Evolutionary conservation across 352 stramenopile species (phyloP), one percentile per base, ranked within the genome.

Genomic region (Pythium phragmitis): DNA sequence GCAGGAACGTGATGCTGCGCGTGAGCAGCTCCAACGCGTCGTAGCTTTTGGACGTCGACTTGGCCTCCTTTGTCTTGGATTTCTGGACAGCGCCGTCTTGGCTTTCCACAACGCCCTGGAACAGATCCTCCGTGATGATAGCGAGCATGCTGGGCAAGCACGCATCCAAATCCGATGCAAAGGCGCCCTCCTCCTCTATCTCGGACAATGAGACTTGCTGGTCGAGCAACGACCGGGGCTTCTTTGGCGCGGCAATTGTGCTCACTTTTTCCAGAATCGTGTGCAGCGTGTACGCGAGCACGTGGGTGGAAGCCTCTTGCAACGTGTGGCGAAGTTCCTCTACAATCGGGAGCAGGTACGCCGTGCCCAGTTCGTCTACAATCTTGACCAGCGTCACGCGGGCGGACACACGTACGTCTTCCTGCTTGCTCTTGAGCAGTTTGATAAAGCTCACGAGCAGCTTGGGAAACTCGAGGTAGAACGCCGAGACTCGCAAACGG

Each of bases 321-420:
- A 96, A 72, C 39, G 86, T 91, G 53, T 93, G 83, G 12, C 87
- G 82, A 41, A 96, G 80, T 67, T 96, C 86, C 30, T 91, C 71
- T 0, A 96, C 82, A 48, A 96, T 85, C 6, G 86, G 83, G n/a
- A 87, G 58, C 34, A 98, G 72, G 65, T 96, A 97, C 37, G 71
- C 70, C 12, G 88, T 77, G 13, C 89, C 90, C 51, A 99, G 80
- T 41, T 96, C 88, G 39, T 89, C 79, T 30, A 91, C 91, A 63
- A 99, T 98, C 70, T 96, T 96, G 42, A 98, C 89, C 11, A 99
- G 82, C 21, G 96, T 98, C 14, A 85, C 83, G 36, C 96, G 87
- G 9, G 96, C 94, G 39, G 94, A 89, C 51, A 97, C 82, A 50
- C 97, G 87, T 17, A 97, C 79, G 63, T 88, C 87, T 39, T 97